These are phyloP conservation scores for Stachybotrys elegans DNA, from an alignment of 2,329 filamentous ascomycete species.

Conservation along the genomic window DNA sequence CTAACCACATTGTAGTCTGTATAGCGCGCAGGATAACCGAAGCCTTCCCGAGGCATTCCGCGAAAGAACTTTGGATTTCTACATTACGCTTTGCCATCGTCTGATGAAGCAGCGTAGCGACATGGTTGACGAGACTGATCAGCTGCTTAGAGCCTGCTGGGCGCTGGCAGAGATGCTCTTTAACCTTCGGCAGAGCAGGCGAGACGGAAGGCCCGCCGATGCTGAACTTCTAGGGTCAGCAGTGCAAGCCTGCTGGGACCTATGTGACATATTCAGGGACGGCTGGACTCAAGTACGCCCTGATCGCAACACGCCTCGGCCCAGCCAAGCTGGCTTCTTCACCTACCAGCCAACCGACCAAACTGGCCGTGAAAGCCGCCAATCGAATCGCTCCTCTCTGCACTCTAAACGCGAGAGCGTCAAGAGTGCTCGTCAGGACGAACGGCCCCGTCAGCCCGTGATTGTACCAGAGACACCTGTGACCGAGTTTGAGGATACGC, in stretches of 20 bases:
- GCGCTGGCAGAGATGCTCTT: constrained; percentile 88
- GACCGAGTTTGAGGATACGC: constrained; percentile 90
- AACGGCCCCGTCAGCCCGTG: constrained; percentile 42
- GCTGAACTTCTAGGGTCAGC: constrained; percentile 83
- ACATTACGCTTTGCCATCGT: constrained; percentile 87
- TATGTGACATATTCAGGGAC: constrained; percentile 88
- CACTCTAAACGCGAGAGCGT: constrained; percentile 50
- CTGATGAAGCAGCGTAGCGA: constrained; percentile 91
- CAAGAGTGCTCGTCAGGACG: constrained; percentile 38
- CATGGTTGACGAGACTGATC: constrained; percentile 75
- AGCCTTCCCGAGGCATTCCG: constrained; percentile 80
- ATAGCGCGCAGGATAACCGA: constrained; percentile 79
- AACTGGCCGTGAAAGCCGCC: constrained; percentile 41
- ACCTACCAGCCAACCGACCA: constrained; percentile 42
- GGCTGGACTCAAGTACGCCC: constrained; percentile 87
- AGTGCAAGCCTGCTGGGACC: constrained; percentile 89
- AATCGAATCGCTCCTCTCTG: constrained; percentile 45
- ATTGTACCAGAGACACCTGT: constrained; percentile 81
- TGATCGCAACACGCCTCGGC: constrained; percentile 78
- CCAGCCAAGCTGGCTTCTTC: constrained; percentile 72
- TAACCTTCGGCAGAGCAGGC: constrained; percentile 75
- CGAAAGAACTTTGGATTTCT: constrained; percentile 88
- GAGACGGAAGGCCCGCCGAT: constrained; percentile 67
- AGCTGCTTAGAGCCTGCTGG: constrained; percentile 83
- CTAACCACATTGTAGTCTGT: constrained; percentile 51